phyloP scores from a whole-genome alignment of 202 grass and related monocot genomes.

The Thinopyrum obtusiflorum region DNA sequence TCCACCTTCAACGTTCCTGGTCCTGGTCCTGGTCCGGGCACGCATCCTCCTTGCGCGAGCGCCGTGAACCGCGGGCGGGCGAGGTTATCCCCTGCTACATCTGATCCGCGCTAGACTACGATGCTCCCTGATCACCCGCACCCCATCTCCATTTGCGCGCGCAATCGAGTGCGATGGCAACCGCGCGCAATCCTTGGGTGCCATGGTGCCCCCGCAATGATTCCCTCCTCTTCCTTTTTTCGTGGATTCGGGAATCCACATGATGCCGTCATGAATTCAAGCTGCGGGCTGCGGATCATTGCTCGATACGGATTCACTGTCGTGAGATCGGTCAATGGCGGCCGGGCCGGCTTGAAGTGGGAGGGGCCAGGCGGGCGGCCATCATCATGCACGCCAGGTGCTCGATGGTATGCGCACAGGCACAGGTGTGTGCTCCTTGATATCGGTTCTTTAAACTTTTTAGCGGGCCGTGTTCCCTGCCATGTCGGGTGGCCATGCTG shows the following conservation, averaged over 20 bases:
- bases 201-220: background rate
- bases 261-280: background rate
- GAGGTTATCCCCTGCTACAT: no score
- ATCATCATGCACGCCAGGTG: slow-evolving; percentile 13
- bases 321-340: background rate
- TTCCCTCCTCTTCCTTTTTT: background rate
- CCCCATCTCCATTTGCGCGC: background rate
- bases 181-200: background rate
- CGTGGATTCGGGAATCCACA: background rate
- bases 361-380: background rate
- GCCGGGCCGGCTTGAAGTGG: background rate
- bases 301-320: background rate
- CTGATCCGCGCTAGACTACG: no score
- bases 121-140: no score
- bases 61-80: no score
- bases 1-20: no score
- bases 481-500: background rate
- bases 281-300: background rate
- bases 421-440: slow-evolving; percentile 26
- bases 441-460: background rate
- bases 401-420: slow-evolving; percentile 30
- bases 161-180: background rate
- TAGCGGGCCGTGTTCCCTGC: background rate
- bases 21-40: no score
- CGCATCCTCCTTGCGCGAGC: no score